phyloP scores from a whole-genome alignment of 371 early-diverging fungal species.

The Smittium mucronatum region DNA sequence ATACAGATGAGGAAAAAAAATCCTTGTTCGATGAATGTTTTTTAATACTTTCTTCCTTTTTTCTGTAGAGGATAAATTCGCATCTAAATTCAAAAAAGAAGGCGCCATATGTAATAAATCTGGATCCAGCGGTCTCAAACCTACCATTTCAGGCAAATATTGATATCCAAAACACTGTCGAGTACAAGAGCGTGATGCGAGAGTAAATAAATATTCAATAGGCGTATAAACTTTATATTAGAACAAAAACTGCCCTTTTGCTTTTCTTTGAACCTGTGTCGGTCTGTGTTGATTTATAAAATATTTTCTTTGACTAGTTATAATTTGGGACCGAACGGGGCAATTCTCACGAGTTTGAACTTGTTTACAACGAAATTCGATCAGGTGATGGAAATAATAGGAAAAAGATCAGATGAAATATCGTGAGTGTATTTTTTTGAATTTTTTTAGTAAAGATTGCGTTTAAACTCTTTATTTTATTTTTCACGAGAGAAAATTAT shows the following conservation, averaged over 20 bases:
- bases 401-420: constrained; percentile 56
- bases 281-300: no score
- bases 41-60: no score
- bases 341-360: constrained; percentile 93
- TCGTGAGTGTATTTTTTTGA: constrained; percentile 39
- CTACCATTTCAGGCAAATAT: constrained; percentile 93
- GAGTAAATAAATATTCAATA: constrained; percentile 50
- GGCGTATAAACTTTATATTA: neutral
- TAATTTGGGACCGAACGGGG: constrained; percentile 98
- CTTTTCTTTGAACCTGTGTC: constrained; percentile 9
- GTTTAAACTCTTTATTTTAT: neutral
- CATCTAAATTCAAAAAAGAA: constrained; percentile 61
- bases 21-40: no score
- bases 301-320: no score
- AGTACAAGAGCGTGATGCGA: constrained; percentile 98
- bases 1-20: no score
- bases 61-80: constrained; percentile 76
- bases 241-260: neutral
- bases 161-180: constrained; percentile 96
- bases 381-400: constrained; percentile 76
- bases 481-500: no score
- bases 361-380: constrained; percentile 95
- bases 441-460: neutral
- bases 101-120: constrained; percentile 83
- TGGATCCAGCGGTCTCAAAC: constrained; percentile 94